A percentile compares a stretch with the other conserved stretches of the same genome.
Evolutionary conservation across 2,329 filamentous ascomycete species (phyloP).

Genomic region (Pseudohalonectria lignicola): DNA sequence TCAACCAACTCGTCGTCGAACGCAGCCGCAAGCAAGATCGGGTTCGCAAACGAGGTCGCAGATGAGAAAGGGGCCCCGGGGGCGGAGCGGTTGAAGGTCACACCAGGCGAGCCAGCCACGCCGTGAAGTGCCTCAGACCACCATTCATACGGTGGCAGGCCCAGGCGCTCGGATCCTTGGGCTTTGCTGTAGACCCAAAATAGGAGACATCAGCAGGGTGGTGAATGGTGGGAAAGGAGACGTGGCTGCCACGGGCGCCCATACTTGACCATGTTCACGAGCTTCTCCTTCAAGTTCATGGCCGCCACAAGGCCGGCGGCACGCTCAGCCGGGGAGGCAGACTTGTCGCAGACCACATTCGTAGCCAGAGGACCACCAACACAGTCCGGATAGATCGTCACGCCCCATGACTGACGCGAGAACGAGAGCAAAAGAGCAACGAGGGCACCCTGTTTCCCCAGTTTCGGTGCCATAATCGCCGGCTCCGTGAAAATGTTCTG

Average conservation of each 20-base stretch:
- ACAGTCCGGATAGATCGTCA: slow-evolving; percentile 17
- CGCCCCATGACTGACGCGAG: neutral
- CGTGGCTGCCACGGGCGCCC: slow-evolving; percentile 1
- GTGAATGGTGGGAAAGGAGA: neutral
- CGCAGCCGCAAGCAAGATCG: slow-evolving; percentile 19
- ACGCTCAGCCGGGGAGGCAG: slow-evolving; percentile 15
- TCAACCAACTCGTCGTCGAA: slow-evolving; percentile 20
- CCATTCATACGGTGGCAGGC: slow-evolving; percentile 6
- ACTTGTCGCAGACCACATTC: slow-evolving; percentile 20
- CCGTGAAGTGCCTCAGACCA: slow-evolving; percentile 12
- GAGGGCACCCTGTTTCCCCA: too few relatives aligned
- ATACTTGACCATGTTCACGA: slow-evolving; percentile 20
- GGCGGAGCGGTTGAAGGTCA: slow-evolving; percentile 10
- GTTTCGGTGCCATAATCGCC: too few relatives aligned
- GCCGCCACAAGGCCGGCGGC: slow-evolving; percentile 17
- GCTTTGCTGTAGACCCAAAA: slow-evolving; percentile 37
- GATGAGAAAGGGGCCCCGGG: slow-evolving; percentile 13
- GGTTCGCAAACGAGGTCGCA: slow-evolving; percentile 19
- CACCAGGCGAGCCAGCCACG: slow-evolving; percentile 8
- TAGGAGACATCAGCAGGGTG: too few relatives aligned
- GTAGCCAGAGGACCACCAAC: slow-evolving; percentile 17
- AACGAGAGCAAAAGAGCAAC: neutral
- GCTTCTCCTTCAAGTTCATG: slow-evolving; percentile 21
- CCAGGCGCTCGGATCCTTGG: slow-evolving; percentile 2
- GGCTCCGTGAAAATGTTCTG: too few relatives aligned